Percentiles rank a stretch among this genome's conserved stretches.
Conservation (phyloP, 805 yeast species). For the Crinitomyces ghanaensis region DNA sequence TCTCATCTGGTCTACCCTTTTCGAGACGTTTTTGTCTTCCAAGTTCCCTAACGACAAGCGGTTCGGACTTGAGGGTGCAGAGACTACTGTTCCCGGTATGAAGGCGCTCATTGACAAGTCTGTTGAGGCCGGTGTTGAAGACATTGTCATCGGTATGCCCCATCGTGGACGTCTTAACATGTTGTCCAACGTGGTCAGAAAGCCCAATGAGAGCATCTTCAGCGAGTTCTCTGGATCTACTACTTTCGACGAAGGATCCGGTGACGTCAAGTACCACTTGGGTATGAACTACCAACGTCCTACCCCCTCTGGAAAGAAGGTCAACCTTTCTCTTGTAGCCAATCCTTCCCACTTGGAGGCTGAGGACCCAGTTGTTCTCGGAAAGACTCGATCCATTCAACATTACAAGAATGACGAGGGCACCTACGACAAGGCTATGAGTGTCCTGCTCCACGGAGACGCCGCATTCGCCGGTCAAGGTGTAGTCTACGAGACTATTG, state of each 20-base stretch:
- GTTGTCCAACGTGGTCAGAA: conserved; percentile 95
- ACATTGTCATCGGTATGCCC: conserved; percentile 97
- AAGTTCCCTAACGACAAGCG: conserved; percentile 98
- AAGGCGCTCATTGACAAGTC: conserved; percentile 90
- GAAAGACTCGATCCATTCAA: conserved; percentile 93
- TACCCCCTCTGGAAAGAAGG: conserved; percentile 94
- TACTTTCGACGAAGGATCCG: conserved; percentile 90
- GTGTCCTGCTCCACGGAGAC: conserved; percentile 94
- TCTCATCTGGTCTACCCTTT: conserved; percentile 90
- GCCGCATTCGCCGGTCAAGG: conserved; percentile 99
- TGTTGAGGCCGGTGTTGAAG: conserved; percentile 80
- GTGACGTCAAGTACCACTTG: conserved; percentile 97
- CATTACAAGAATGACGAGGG: conserved; percentile 84
- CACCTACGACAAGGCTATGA: conserved; percentile 73
- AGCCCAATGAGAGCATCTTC: conserved; percentile 96
- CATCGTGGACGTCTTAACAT: conserved; percentile 98
- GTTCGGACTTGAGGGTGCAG: conserved; percentile 98
- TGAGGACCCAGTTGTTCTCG: conserved; percentile 96
- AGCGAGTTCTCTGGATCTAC: conserved; percentile 90
- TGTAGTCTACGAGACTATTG: conserved; percentile 97
- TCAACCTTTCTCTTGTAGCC: conserved; percentile 91
- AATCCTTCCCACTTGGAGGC: conserved; percentile 99
- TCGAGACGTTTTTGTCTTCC: conserved; percentile 84
- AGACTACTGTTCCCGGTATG: conserved; percentile 92
- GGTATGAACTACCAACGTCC: conserved; percentile 99